Conservation (phyloP, 1,139 yeast genomes). For the Groenewaldozyma auringiensis region DNA sequence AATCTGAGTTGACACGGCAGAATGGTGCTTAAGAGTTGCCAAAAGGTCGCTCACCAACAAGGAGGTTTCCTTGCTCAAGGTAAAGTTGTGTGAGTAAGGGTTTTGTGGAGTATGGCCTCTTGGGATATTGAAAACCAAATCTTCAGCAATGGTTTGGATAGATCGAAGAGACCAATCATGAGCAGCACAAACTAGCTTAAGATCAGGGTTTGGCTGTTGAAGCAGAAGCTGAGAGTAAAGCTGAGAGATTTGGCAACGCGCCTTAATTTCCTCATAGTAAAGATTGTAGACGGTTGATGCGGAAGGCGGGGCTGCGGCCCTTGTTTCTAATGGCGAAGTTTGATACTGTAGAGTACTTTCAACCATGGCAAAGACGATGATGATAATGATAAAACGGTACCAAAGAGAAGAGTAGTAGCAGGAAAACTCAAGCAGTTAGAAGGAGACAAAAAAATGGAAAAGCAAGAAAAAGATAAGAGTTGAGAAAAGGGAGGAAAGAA, state of each 20-base stretch:
- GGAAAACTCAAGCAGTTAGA: too few species aligned
- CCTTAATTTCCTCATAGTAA: constrained; percentile 15
- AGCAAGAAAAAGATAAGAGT: too few species aligned
- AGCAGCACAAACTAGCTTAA: constrained; percentile 21
- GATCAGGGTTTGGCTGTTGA: constrained; percentile 13
- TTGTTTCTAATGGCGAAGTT: constrained; percentile 3
- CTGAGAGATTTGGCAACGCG: constrained; percentile 17
- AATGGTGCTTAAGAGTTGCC: constrained; percentile 23
- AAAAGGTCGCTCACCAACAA: constrained; percentile 20
- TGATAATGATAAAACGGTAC: too few species aligned
- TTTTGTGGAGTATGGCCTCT: constrained; percentile 19
- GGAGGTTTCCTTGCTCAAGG: constrained; percentile 17
- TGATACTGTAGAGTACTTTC: constrained; percentile 9
- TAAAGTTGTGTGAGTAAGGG: constrained; percentile 21
- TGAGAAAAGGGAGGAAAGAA: too few species aligned
- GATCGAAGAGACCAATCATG: constrained; percentile 28
- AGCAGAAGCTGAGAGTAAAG: constrained; percentile 16
- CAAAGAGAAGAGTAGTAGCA: too few species aligned
- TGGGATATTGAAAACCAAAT: constrained; percentile 23
- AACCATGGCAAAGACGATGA: too few species aligned
- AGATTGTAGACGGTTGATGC: constrained; percentile 9
- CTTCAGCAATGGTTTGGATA: constrained; percentile 25
- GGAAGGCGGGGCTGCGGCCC: neutral
- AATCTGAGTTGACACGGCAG: constrained; percentile 21
- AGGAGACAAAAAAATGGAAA: neutral